phyloP scores from a whole-genome alignment of 2,329 filamentous ascomycete genomes.

The Stemphylium vesicarium region DNA sequence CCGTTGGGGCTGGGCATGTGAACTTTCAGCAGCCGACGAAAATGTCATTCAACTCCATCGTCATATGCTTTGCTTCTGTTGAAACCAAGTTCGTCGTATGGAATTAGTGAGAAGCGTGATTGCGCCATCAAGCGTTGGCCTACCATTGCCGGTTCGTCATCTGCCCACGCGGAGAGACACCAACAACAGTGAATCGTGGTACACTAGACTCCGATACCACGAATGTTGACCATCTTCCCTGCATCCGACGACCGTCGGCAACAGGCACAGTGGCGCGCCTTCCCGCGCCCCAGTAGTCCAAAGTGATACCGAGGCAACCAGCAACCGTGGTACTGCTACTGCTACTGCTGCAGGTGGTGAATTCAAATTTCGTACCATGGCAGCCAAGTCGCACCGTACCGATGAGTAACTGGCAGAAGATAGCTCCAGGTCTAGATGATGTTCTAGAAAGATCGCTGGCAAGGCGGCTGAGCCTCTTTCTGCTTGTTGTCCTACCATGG shows the following conservation, averaged over 20 bases:
- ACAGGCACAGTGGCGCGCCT: neutral
- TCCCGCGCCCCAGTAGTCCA: neutral
- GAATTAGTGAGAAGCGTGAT: neutral
- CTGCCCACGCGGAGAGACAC: neutral
- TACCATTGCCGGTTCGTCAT: conserved; percentile 2
- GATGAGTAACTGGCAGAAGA: neutral
- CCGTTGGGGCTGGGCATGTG: neutral
- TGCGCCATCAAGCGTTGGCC: neutral
- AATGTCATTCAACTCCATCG: neutral
- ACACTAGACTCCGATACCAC: conserved; percentile 1
- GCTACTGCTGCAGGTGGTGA: neutral
- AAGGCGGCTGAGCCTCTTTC: neutral
- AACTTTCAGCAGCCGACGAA: neutral
- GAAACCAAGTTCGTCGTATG: neutral
- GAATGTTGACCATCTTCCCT: neutral
- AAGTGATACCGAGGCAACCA: neutral
- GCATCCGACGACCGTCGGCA: neutral
- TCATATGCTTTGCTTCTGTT: neutral
- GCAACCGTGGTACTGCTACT: neutral
- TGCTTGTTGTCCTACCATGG: neutral
- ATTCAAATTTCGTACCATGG: neutral
- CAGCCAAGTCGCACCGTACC: neutral
- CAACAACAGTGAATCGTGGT: neutral
- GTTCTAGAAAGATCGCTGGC: neutral
- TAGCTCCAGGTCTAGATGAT: neutral